These are phyloP conservation scores for Fusarium torreyae DNA, from an alignment of 2,329 filamentous ascomycete genomes.

Conservation along the genomic window DNA sequence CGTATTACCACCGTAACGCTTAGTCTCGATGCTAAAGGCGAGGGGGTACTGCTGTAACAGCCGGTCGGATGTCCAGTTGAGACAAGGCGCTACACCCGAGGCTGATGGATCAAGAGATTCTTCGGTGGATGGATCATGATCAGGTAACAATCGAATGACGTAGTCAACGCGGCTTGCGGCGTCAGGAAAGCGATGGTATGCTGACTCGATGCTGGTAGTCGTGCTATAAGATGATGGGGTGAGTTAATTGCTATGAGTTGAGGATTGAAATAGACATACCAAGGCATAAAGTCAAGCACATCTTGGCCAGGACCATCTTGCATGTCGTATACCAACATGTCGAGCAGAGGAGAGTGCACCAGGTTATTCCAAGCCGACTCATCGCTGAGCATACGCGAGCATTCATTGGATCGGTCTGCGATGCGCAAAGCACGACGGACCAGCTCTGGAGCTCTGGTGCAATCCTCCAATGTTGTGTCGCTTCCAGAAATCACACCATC, in stretches of 20 bases:
- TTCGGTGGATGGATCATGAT: not conserved
- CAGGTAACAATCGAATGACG: not conserved
- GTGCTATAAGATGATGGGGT: not conserved
- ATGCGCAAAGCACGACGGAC: not conserved
- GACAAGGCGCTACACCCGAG: not conserved
- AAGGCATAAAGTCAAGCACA: not conserved
- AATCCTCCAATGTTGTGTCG: not conserved
- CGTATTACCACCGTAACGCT: slow-evolving; percentile 18
- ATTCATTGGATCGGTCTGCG: not conserved
- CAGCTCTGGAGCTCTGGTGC: not conserved
- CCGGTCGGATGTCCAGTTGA: slow-evolving; percentile 13
- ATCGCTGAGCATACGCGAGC: too few species aligned
- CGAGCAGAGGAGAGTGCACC: not conserved
- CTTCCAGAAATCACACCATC: not conserved
- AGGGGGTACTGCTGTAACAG: slow-evolving; percentile 15
- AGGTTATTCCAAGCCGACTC: not conserved
- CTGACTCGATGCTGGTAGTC: not conserved
- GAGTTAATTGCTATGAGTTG: not conserved
- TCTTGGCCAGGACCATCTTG: not conserved
- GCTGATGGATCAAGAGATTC: too few species aligned
- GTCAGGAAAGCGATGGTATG: not conserved
- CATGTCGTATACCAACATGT: not conserved
- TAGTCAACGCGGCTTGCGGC: not conserved
- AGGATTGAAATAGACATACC: not conserved
- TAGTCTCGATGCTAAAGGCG: slow-evolving; percentile 26